phyloP scores from a whole-genome alignment of 2,329 filamentous ascomycete genomes.

The Tolypocladium endophyticum region DNA sequence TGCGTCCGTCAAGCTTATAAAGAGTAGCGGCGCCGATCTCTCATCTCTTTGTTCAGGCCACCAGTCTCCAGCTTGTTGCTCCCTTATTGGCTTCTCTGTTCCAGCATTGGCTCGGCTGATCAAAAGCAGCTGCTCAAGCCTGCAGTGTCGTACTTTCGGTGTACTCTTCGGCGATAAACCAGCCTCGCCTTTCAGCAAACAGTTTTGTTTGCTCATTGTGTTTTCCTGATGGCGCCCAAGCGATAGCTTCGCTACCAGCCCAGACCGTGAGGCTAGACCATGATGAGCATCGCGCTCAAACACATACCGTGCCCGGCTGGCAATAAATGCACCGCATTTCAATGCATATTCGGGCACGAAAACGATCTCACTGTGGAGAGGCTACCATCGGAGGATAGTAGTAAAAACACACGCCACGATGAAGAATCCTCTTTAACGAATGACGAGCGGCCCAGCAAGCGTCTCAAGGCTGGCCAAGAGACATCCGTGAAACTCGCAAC shows the following conservation, averaged over 20 bases:
- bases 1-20: background rate
- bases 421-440: conserved; percentile 3
- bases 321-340: conserved; percentile 34
- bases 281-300: conserved; percentile 33
- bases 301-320: conserved; percentile 40
- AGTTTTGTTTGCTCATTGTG: background rate
- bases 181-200: background rate
- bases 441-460: conserved; percentile 20
- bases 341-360: conserved; percentile 40
- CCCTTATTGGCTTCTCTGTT: background rate
- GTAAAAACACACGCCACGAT: background rate
- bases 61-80: background rate
- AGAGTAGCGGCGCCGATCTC: background rate
- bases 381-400: conserved; percentile 1
- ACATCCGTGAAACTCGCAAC: background rate
- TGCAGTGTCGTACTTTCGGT: background rate
- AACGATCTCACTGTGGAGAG: conserved; percentile 8
- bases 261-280: background rate
- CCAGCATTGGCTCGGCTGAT: background rate
- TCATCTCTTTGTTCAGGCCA: background rate
- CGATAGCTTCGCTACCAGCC: background rate
- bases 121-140: background rate
- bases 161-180: background rate
- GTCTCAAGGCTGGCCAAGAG: conserved; percentile 13
- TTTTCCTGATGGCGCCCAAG: background rate